Conservation (phyloP, 345 rosid species). For the Populus tremula region DNA sequence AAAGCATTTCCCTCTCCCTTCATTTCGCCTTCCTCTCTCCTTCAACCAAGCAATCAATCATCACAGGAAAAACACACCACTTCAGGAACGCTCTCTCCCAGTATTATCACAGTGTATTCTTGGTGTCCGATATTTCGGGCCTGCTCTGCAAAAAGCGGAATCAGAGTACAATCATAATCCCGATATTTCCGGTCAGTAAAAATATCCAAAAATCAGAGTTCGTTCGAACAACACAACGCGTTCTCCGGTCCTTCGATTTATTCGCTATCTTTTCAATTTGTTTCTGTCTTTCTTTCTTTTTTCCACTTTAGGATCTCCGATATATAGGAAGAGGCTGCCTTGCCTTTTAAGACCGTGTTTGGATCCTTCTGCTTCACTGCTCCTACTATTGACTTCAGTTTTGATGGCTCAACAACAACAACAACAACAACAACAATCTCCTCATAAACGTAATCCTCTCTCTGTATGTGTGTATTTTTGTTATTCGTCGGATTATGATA, state of each 20-base stretch:
- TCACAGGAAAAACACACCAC: background rate
- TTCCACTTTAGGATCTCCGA: background rate
- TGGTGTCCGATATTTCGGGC: background rate
- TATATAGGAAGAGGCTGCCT: background rate
- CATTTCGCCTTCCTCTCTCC: background rate
- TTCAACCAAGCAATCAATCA: background rate
- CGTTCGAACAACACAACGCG: background rate
- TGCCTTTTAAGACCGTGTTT: conserved; percentile 8
- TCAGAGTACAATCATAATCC: background rate
- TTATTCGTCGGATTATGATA: no score
- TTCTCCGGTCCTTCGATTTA: background rate
- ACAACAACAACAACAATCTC: background rate
- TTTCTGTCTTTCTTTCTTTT: background rate
- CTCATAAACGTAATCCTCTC: background rate
- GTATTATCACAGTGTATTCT: background rate
- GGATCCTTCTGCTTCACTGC: background rate
- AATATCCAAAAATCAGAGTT: background rate
- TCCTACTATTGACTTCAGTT: background rate
- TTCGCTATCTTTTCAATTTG: background rate
- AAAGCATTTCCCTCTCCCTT: background rate
- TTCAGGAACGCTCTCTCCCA: no score
- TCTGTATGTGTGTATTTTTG: no score
- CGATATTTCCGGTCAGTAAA: background rate
- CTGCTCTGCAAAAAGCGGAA: background rate
- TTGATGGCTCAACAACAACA: conserved; percentile 3